phyloP scores from a whole-genome alignment of 2,329 filamentous ascomycete species.

The Fusarium austroafricanum region DNA sequence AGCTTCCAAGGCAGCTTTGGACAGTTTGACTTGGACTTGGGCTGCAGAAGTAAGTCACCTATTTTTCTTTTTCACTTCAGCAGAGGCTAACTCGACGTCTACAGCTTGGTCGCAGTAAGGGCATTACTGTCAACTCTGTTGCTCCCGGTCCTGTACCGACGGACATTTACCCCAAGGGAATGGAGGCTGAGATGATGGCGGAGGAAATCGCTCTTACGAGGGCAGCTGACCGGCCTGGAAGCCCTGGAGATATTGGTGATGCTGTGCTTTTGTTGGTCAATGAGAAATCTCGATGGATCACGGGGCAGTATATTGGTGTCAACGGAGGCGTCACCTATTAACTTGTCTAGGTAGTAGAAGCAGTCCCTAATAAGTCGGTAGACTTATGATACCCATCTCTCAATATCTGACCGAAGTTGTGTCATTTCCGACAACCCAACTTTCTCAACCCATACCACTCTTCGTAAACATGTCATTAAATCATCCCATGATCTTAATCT shows the following conservation, averaged over 20 bases:
- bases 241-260: conserved; percentile 56
- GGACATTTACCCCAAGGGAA: conserved; percentile 43
- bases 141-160: conserved; percentile 55
- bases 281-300: conserved; percentile 33
- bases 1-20: conserved; percentile 50
- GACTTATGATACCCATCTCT: background rate
- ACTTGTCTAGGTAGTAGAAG: accelerated
- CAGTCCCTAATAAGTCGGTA: background rate
- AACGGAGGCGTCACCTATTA: conserved; percentile 14
- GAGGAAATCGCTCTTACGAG: conserved; percentile 44
- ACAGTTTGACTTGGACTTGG: conserved; percentile 50
- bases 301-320: conserved; percentile 22
- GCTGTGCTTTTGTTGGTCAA: conserved; percentile 35
- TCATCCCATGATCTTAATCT: conserved; percentile 9
- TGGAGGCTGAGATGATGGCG: conserved; percentile 34
- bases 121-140: conserved; percentile 59
- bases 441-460: conserved; percentile 23
- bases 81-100: background rate
- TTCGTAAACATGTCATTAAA: conserved; percentile 15
- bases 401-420: conserved; percentile 15
- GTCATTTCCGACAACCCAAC: conserved; percentile 21
- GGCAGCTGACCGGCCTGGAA: conserved; percentile 51
- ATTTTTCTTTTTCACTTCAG: accelerated
- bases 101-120: conserved; percentile 51
- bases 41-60: conserved; percentile 47